These are phyloP conservation scores for Chytriomyces hyalinus DNA, from an alignment of 192 early-diverging fungal genomes.

Conservation along the genomic window DNA sequence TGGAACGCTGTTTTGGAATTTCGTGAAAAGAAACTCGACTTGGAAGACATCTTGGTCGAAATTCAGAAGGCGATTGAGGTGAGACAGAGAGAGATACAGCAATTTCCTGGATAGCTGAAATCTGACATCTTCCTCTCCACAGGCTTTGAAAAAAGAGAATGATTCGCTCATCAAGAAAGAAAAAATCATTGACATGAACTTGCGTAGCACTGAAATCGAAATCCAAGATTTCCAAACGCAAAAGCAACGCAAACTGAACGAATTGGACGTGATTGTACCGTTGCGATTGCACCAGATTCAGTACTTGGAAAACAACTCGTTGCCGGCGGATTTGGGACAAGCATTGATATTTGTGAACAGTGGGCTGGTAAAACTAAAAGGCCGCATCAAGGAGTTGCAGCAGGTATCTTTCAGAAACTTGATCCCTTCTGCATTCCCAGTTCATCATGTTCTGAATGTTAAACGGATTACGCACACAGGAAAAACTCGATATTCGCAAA, in stretches of 20 bases:
- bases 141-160: slow-evolving; percentile 68
- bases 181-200: slow-evolving; percentile 56
- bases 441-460: not conserved
- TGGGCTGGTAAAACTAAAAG: slow-evolving; percentile 53
- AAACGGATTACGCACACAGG: slow-evolving; percentile 30
- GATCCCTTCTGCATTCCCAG: slow-evolving; percentile 18
- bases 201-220: slow-evolving; percentile 59
- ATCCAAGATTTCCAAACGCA: slow-evolving; percentile 74
- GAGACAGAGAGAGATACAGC: not conserved
- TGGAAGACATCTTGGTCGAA: slow-evolving; percentile 62
- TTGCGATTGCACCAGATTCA: slow-evolving; percentile 62
- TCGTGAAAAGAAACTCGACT: slow-evolving; percentile 58
- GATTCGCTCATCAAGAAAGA: slow-evolving; percentile 67
- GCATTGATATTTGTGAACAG: slow-evolving; percentile 61
- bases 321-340: slow-evolving; percentile 54
- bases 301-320: slow-evolving; percentile 51
- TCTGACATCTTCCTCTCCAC: not conserved
- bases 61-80: slow-evolving; percentile 69
- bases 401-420: slow-evolving; percentile 38
- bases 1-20: slow-evolving; percentile 52
- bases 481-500: slow-evolving; percentile 66
- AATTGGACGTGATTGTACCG: slow-evolving; percentile 66
- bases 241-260: slow-evolving; percentile 69
- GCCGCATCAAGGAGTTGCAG: slow-evolving; percentile 64
- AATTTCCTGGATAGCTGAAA: not conserved